phyloP scores from a whole-genome alignment of 345 rosid species.

The Euclidium syriacum region DNA sequence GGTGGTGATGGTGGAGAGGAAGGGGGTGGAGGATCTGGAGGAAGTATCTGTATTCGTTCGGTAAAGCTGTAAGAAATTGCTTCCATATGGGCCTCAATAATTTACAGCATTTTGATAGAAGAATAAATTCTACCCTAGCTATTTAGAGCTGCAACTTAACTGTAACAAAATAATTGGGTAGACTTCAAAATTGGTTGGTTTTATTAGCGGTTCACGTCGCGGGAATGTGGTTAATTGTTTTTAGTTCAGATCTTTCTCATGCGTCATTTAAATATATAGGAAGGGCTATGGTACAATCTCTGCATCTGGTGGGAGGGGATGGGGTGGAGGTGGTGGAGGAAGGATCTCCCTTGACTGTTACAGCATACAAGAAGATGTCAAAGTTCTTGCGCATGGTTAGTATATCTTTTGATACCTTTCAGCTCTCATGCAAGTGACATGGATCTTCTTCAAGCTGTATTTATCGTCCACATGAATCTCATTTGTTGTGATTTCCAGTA shows the following conservation, averaged over 20 bases:
- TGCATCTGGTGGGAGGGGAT: slow-evolving; percentile 88
- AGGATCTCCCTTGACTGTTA: slow-evolving; percentile 89
- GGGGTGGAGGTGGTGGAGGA: slow-evolving; percentile 99
- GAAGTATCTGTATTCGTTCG: slow-evolving; percentile 63
- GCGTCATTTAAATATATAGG: slow-evolving; percentile 45
- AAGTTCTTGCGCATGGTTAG: slow-evolving; percentile 87
- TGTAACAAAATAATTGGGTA: neutral
- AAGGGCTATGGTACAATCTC: slow-evolving; percentile 84
- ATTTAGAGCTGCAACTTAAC: slow-evolving; percentile 3
- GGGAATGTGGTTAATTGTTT: neutral
- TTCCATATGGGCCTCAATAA: slow-evolving; percentile 4
- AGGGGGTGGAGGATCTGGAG: slow-evolving; percentile 99
- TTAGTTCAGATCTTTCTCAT: slow-evolving; percentile 4
- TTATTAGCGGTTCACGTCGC: neutral
- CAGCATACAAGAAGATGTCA: slow-evolving; percentile 92
- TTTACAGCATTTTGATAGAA: neutral
- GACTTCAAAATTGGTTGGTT: neutral
- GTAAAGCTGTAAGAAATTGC: slow-evolving; percentile 68
- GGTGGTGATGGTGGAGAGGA: slow-evolving; percentile 77
- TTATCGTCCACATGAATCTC: neutral
- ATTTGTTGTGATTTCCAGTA: neutral
- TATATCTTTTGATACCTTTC: slow-evolving; percentile 33
- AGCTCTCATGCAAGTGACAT: slow-evolving; percentile 20
- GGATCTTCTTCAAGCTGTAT: neutral
- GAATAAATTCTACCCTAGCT: neutral